phyloP scores from a whole-genome alignment of 2,329 filamentous ascomycete genomes.

The Phaeomoniella chlamydospora region DNA sequence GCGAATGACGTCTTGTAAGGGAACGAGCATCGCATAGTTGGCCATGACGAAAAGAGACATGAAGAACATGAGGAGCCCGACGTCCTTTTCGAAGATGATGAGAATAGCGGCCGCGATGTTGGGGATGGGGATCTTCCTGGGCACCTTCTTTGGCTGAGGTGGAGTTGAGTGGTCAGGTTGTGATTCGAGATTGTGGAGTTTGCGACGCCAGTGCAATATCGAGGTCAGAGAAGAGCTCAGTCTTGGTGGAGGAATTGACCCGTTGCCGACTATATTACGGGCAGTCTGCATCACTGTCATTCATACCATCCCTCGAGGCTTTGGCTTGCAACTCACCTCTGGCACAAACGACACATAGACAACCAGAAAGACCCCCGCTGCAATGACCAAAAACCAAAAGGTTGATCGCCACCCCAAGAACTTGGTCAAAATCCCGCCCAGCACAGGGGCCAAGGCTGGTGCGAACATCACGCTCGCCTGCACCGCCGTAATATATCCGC shows the following conservation, averaged over 20 bases:
- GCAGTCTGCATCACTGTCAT: slow-evolving; percentile 20
- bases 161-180: neutral
- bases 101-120: slow-evolving; percentile 22
- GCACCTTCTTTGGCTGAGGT: slow-evolving; percentile 2
- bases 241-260: slow-evolving; percentile 16
- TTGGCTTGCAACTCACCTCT: slow-evolving; percentile 1
- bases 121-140: slow-evolving; percentile 14
- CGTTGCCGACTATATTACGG: slow-evolving; percentile 22
- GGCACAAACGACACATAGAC: slow-evolving; percentile 15
- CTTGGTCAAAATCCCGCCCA: slow-evolving; percentile 33
- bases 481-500: slow-evolving; percentile 21
- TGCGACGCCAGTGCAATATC: slow-evolving; percentile 3
- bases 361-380: slow-evolving; percentile 21
- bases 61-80: slow-evolving; percentile 20
- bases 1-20: slow-evolving; percentile 30
- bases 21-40: slow-evolving; percentile 31
- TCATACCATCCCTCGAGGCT: slow-evolving; percentile 10
- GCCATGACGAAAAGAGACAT: slow-evolving; percentile 29
- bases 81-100: slow-evolving; percentile 22
- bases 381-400: slow-evolving; percentile 40
- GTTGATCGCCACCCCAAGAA: slow-evolving; percentile 35
- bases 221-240: slow-evolving; percentile 17
- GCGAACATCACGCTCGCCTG: slow-evolving; percentile 19
- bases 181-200: slow-evolving; percentile 1
- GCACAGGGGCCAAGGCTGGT: slow-evolving; percentile 33